Conservation (phyloP, 345 rosid genomes). For the Erucastrum elatum region DNA sequence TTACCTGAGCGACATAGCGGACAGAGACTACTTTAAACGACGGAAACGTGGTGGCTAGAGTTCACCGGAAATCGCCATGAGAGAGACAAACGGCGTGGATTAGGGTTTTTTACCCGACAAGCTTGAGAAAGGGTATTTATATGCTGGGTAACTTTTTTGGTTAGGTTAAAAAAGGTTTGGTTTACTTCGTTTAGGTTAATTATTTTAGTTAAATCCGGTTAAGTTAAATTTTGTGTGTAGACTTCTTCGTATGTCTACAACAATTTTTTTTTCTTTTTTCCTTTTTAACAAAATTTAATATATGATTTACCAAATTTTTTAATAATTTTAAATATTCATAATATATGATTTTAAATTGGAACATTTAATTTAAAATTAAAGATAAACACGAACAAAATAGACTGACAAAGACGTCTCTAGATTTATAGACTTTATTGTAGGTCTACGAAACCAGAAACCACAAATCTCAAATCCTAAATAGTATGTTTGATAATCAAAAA, state of each 20-base stretch:
- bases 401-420: no score
- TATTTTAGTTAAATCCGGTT: not conserved
- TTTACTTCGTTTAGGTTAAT: no score
- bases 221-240: not conserved
- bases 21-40: not conserved
- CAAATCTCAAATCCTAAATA: no score
- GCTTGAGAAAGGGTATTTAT: not conserved
- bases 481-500: no score
- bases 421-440: no score
- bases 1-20: not conserved
- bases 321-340: no score
- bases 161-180: not conserved
- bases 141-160: not conserved
- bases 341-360: no score
- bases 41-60: not conserved
- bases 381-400: no score
- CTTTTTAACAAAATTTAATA: no score
- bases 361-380: no score
- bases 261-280: not conserved
- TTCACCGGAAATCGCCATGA: not conserved
- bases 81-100: not conserved
- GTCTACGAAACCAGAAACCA: no score
- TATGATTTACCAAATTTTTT: not conserved
- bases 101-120: not conserved
- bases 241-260: not conserved